phyloP scores from a whole-genome alignment of 164 flowering plant species.

The Dillenia turbinata region DNA sequence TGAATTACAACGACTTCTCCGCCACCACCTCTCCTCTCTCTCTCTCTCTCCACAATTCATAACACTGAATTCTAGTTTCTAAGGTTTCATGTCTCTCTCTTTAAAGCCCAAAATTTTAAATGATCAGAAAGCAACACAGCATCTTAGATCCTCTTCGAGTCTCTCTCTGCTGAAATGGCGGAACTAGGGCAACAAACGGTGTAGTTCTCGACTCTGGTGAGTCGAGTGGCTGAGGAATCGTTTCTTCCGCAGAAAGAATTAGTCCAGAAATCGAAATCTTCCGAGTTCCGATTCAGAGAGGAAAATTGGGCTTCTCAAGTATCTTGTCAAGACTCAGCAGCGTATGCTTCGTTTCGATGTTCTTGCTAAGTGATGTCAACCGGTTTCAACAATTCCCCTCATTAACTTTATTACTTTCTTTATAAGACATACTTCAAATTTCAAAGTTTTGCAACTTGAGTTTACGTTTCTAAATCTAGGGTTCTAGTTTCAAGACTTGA shows the following conservation, averaged over 20 bases:
- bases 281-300: constrained; percentile 78
- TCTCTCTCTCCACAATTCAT: too few relatives aligned
- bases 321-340: constrained; percentile 79
- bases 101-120: too few relatives aligned
- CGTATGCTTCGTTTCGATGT: constrained; percentile 95
- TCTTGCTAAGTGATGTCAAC: constrained; percentile 94
- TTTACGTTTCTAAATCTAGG: too few relatives aligned
- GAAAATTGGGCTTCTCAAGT: constrained; percentile 81
- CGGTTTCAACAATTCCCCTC: constrained; percentile 34
- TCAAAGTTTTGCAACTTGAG: too few relatives aligned
- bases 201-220: constrained; percentile 73
- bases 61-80: too few relatives aligned
- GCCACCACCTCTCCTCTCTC: too few relatives aligned
- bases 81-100: too few relatives aligned
- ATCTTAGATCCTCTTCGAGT: too few relatives aligned
- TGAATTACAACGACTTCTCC: too few relatives aligned
- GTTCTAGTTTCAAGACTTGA: too few relatives aligned
- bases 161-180: constrained; percentile 40
- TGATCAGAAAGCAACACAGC: too few relatives aligned
- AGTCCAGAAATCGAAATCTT: constrained; percentile 65
- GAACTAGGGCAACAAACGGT: constrained; percentile 89
- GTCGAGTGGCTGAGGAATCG: constrained; percentile 85
- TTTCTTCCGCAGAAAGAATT: constrained; percentile 71
- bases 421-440: too few relatives aligned
- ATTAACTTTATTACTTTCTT: neutral